Evolutionary conservation across 441 rosid species (phyloP).

Genomic region (Gossypium lobatum): DNA sequence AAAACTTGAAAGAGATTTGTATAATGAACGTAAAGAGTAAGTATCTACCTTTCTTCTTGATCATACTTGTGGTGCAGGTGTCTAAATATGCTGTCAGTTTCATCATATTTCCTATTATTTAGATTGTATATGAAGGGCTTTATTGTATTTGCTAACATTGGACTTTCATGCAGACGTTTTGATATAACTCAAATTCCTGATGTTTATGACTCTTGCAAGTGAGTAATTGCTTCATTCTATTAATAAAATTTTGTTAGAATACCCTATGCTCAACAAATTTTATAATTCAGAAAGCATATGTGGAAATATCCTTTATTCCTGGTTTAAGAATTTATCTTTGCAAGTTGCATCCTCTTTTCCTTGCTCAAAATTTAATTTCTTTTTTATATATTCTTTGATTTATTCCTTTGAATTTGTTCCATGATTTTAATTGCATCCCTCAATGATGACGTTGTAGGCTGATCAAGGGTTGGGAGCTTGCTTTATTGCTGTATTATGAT

Average conservation of each 20-base stretch:
- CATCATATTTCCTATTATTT: conserved; percentile 12
- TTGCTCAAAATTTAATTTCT: neutral
- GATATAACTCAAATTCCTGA: conserved; percentile 99
- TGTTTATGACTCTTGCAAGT: conserved; percentile 99
- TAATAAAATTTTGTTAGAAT: neutral
- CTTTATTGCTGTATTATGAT: neutral
- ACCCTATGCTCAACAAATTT: neutral
- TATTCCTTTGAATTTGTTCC: neutral
- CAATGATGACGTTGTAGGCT: neutral
- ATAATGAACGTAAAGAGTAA: conserved; percentile 96
- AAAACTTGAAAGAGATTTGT: conserved; percentile 97
- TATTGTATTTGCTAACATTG: conserved; percentile 17
- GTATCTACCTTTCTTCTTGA: conserved; percentile 20
- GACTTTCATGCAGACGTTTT: conserved; percentile 74
- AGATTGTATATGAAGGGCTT: neutral
- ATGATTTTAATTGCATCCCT: neutral
- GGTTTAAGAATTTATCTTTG: conserved; percentile 7
- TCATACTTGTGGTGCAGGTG: neutral
- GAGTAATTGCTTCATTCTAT: conserved; percentile 37
- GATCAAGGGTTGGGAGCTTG: neutral
- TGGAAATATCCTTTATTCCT: neutral
- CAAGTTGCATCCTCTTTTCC: neutral
- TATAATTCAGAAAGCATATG: neutral
- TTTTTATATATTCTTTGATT: neutral
- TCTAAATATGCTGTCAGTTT: neutral